phyloP scores from a whole-genome alignment of 768 basidiomycete genomes.

The Lactarius deliciosus region DNA sequence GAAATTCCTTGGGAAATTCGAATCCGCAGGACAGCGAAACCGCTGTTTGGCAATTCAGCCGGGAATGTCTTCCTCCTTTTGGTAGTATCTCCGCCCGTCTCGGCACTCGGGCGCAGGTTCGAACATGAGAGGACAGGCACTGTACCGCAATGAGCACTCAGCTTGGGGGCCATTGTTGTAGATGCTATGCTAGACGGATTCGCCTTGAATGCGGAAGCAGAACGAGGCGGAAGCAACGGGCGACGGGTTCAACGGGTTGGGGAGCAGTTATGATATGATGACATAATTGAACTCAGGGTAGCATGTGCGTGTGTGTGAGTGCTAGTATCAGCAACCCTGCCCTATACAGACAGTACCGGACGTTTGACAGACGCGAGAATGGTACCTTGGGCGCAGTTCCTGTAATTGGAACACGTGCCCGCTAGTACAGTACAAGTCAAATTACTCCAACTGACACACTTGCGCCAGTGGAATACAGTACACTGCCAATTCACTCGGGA shows the following conservation, averaged over 20 bases:
- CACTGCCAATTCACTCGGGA: too few species aligned
- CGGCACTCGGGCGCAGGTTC: not conserved
- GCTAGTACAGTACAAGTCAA: too few species aligned
- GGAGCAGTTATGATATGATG: not conserved
- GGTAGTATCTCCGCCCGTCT: not conserved
- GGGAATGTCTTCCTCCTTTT: not conserved
- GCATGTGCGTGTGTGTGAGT: too few species aligned
- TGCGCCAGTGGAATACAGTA: too few species aligned
- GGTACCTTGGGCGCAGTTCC: too few species aligned
- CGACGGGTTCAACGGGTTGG: not conserved
- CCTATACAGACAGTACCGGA: too few species aligned
- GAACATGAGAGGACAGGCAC: not conserved
- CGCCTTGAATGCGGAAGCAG: not conserved
- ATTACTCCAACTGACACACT: too few species aligned
- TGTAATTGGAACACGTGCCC: too few species aligned
- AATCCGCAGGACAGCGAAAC: not conserved
- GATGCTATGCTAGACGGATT: not conserved
- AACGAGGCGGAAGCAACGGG: too few species aligned
- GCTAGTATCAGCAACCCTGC: too few species aligned
- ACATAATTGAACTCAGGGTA: not conserved
- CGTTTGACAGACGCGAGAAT: too few species aligned
- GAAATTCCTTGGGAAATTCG: not conserved
- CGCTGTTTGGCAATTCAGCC: not conserved
- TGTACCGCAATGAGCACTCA: not conserved
- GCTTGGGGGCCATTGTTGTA: not conserved